A percentile compares a stretch with the other conserved stretches of the same genome.
Conservation (phyloP, 2,329 filamentous ascomycete species). For the Corinectria fuckeliana region DNA sequence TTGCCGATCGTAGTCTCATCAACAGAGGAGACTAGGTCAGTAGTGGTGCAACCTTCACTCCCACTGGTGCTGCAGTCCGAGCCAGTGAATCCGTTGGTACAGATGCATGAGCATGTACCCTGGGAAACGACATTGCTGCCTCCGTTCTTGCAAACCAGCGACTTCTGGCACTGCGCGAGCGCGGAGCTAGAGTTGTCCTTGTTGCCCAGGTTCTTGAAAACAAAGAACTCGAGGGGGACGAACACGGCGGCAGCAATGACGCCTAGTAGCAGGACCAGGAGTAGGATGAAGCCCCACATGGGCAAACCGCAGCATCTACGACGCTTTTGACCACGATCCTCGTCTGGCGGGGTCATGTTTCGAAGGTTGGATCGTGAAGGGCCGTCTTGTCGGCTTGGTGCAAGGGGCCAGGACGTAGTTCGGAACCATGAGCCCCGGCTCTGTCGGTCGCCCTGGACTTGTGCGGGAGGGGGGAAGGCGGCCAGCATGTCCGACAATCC, state of each 20-base stretch:
- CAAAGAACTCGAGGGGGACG: conserved; percentile 72
- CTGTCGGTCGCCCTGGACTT: conserved; percentile 48
- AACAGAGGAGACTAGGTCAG: conserved; percentile 51
- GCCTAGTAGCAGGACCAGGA: conserved; percentile 69
- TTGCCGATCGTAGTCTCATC: conserved; percentile 56
- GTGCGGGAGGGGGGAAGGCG: conserved; percentile 67
- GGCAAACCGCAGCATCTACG: conserved; percentile 85
- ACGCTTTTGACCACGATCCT: conserved; percentile 43
- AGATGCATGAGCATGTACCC: conserved; percentile 82
- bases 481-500: conserved; percentile 70
- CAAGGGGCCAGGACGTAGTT: conserved; percentile 57
- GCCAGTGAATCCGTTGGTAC: conserved; percentile 83
- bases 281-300: conserved; percentile 75
- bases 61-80: conserved; percentile 56
- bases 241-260: conserved; percentile 83
- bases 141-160: conserved; percentile 76
- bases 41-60: conserved; percentile 60
- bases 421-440: conserved; percentile 56
- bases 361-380: conserved; percentile 32
- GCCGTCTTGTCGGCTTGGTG: conserved; percentile 37
- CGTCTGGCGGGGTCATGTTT: conserved; percentile 31
- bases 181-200: conserved; percentile 46
- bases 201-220: conserved; percentile 58
- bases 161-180: conserved; percentile 62
- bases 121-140: conserved; percentile 75